Evolutionary conservation across 176 grass and related monocot species (phyloP), one percentile per base, ranked within the genome.

Genomic region (Avena sativa): DNA sequence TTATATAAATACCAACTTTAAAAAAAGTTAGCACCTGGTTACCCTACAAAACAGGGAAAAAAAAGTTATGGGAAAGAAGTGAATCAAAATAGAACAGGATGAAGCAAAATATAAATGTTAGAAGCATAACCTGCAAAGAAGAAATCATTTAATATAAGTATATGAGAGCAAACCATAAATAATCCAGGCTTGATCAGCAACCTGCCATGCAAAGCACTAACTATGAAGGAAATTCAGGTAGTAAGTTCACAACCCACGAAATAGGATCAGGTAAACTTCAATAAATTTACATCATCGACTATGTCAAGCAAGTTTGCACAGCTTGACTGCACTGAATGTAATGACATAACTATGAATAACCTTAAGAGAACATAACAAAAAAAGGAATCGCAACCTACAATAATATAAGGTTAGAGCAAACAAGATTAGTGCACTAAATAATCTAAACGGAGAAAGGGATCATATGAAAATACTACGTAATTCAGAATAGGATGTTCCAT

Each of bases 41-140:
- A 66, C 86, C 96, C 93, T 98, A 90, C 92, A 98, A 91, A 92
- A 98, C 58, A 94, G 25, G 25, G 40, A 76, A 90, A 8, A 82
- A 90, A 68, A 86, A 56, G 49, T 72, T 86, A n/a, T 82, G 68
- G 72, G 16, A 83, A 86, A 85, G 7, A 60, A 76, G 13, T 10
- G 75, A 76, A 79, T 57, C 68, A 93, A 78, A 86, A 84, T 57
- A 87, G 36, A 78, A 84, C 36, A 76, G 8, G 60, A 88, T 51
- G 10, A 58, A 79, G 71, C 63, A 86, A 43, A 43, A 79, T 81
- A 78, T 21, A 21, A 80, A 87, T 38, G 78, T 86, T 80, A 87
- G 85, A 92, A 75, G 23, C 83, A 87, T 89, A 92, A 84, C 82
- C 74, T 86, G 89, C 83, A 94, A 71, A 79, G 63, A 73, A 69